Evolutionary conservation across 768 basidiomycete genomes (phyloP).

Genomic region (Termitomyces sp.): DNA sequence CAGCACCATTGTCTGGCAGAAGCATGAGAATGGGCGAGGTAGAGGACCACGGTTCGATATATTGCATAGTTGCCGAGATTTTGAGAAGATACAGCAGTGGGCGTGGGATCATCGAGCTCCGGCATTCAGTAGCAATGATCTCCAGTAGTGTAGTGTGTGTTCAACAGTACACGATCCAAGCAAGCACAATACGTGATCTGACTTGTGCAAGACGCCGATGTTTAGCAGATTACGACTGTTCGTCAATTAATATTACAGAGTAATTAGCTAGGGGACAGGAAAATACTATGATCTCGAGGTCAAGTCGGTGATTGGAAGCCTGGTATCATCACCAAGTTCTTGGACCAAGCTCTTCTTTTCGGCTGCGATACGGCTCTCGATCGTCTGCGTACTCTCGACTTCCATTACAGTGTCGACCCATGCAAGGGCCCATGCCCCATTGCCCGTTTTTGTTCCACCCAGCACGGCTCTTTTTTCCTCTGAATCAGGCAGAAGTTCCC

Average conservation of each 20-base stretch:
- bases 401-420: constrained; percentile 68
- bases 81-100: not conserved
- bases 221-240: not conserved
- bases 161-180: not conserved
- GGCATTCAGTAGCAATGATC: not conserved
- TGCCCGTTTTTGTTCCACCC: constrained; percentile 73
- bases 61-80: not conserved
- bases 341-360: not conserved
- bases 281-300: constrained; percentile 1
- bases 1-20: not conserved
- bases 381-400: constrained; percentile 1
- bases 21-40: not conserved
- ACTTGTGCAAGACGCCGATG: not conserved
- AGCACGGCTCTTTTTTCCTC: constrained; percentile 42
- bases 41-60: not conserved
- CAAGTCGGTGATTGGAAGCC: not conserved
- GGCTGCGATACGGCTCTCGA: not conserved
- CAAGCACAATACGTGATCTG: too few species aligned
- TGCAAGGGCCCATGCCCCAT: constrained; percentile 77
- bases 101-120: not conserved
- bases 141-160: not conserved
- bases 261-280: not conserved
- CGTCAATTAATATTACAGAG: not conserved
- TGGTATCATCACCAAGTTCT: not conserved
- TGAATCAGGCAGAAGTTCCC: constrained; percentile 54